These are phyloP conservation scores for Chenopodium suecicum DNA, from an alignment of 148 eudicot species.

Conservation along the genomic window DNA sequence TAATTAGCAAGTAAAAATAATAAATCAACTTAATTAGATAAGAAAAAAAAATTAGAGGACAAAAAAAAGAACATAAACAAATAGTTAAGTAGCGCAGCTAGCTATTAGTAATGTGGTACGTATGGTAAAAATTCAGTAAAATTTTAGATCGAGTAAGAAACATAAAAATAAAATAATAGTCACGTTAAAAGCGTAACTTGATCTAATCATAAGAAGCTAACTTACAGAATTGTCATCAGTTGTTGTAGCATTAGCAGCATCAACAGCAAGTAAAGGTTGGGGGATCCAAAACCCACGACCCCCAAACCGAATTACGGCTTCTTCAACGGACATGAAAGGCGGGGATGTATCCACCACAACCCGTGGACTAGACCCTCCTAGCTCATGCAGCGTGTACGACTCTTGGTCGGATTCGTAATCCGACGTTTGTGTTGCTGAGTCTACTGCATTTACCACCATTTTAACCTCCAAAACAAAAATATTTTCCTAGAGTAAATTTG, in stretches of 20 bases:
- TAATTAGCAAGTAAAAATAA: too few species aligned
- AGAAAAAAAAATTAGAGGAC: too few species aligned
- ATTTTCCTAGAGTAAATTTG: background rate
- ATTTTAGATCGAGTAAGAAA: too few species aligned
- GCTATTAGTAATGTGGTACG: too few species aligned
- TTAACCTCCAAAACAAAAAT: background rate
- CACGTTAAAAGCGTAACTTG: background rate
- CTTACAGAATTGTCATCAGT: conserved; percentile 15
- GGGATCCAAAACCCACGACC: conserved; percentile 82
- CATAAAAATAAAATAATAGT: too few species aligned
- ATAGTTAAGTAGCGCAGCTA: too few species aligned
- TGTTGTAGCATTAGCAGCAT: background rate
- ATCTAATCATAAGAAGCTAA: background rate
- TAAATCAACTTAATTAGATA: too few species aligned
- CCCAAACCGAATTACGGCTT: conserved; percentile 80
- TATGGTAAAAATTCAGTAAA: too few species aligned
- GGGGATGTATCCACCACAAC: conserved; percentile 74
- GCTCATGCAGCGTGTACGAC: background rate
- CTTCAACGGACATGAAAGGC: conserved; percentile 82
- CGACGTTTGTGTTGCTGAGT: conserved; percentile 40
- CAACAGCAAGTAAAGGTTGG: conserved; percentile 35
- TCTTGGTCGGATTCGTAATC: conserved; percentile 27
- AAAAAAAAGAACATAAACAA: too few species aligned
- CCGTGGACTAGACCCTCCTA: conserved; percentile 39
- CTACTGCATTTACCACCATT: conserved; percentile 28